Conservation (phyloP, 192 early-diverging fungal species). For the Dissophora ornata region DNA sequence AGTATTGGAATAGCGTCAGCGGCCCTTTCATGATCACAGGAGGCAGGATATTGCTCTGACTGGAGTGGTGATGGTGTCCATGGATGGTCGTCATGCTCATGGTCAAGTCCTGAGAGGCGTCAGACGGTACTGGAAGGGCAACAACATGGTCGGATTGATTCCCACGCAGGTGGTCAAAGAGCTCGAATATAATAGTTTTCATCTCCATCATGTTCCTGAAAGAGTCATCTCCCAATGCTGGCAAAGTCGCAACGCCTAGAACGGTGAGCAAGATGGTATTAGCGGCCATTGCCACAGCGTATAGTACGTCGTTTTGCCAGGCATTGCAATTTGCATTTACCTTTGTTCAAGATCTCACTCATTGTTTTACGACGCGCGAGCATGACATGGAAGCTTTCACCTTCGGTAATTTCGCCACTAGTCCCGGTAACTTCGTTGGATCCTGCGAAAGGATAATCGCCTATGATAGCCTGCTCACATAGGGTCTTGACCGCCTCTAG, state of each 20-base stretch:
- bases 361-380: slow-evolving; percentile 58
- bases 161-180: slow-evolving; percentile 38
- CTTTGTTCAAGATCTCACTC: slow-evolving; percentile 50
- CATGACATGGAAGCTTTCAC: slow-evolving; percentile 60
- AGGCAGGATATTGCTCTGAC: slow-evolving; percentile 58
- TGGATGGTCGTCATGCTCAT: slow-evolving; percentile 46
- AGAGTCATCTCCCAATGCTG: slow-evolving; percentile 37
- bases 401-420: slow-evolving; percentile 60
- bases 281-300: not conserved
- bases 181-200: slow-evolving; percentile 42
- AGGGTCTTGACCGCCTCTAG: slow-evolving; percentile 55
- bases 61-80: slow-evolving; percentile 54
- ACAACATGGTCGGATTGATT: slow-evolving; percentile 28
- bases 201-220: slow-evolving; percentile 54
- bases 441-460: slow-evolving; percentile 65
- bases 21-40: slow-evolving; percentile 53
- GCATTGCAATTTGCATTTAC: slow-evolving; percentile 26
- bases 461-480: slow-evolving; percentile 62
- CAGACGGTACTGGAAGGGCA: slow-evolving; percentile 45
- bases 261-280: not conserved
- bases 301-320: too few relatives aligned
- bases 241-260: slow-evolving; percentile 43
- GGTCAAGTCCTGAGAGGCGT: slow-evolving; percentile 43
- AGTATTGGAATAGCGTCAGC: slow-evolving; percentile 29
- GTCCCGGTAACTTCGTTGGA: slow-evolving; percentile 57